phyloP scores from a whole-genome alignment of 768 basidiomycete species.

The Dioszegia crocea region DNA sequence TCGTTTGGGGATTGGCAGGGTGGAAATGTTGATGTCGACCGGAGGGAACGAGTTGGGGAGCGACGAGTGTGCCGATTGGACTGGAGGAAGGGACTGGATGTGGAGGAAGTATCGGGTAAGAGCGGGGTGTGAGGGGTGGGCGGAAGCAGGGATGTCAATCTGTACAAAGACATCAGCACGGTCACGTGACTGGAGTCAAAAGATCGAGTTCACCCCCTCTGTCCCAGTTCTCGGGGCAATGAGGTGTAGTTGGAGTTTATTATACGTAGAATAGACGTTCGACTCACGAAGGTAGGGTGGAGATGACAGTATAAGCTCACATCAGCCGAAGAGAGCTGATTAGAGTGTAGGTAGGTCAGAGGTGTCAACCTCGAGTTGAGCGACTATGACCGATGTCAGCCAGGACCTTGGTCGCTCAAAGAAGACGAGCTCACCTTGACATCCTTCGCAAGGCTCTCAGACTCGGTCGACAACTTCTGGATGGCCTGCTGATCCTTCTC shows the following conservation, averaged over 20 bases:
- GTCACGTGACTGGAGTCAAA: slow-evolving; percentile 1
- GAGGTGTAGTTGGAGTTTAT: neutral
- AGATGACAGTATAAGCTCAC: slow-evolving; percentile 85
- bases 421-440: slow-evolving; percentile 25
- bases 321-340: slow-evolving; percentile 83
- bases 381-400: slow-evolving; percentile 54
- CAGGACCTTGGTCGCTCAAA: neutral
- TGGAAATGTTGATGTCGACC: slow-evolving; percentile 67
- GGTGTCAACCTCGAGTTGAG: slow-evolving; percentile 68
- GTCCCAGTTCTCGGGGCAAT: too few relatives aligned
- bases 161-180: neutral
- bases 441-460: slow-evolving; percentile 33
- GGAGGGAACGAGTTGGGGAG: slow-evolving; percentile 53
- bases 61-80: slow-evolving; percentile 55
- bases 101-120: slow-evolving; percentile 94
- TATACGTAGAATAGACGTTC: neutral
- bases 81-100: slow-evolving; percentile 67
- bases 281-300: slow-evolving; percentile 71
- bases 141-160: slow-evolving; percentile 58
- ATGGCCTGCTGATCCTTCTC: slow-evolving; percentile 45
- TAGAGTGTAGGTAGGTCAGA: slow-evolving; percentile 78
- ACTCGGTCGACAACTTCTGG: slow-evolving; percentile 24
- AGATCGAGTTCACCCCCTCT: too few relatives aligned
- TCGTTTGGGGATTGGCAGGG: slow-evolving; percentile 70
- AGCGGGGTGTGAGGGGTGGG: slow-evolving; percentile 74